These are phyloP conservation scores for Linderniella brevidens DNA, from an alignment of 257 asterid genomes.

Conservation along the genomic window DNA sequence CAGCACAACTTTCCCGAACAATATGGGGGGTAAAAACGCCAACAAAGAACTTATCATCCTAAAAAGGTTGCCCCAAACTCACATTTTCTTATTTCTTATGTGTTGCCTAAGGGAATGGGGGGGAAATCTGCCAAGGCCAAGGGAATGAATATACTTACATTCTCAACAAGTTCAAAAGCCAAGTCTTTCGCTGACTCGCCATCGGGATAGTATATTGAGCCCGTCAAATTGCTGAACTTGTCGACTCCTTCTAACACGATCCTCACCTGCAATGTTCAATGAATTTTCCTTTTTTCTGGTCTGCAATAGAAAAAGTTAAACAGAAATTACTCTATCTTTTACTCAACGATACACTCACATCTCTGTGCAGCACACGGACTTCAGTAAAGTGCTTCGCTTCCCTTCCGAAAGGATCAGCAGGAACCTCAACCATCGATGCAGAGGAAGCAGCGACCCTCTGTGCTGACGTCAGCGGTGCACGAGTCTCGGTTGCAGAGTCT, in stretches of 20 bases:
- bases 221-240: constrained; percentile 74
- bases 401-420: constrained; percentile 78
- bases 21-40: not conserved
- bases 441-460: constrained; percentile 73
- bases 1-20: not conserved
- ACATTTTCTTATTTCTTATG: too few relatives aligned
- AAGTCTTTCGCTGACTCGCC: constrained; percentile 85
- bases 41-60: too few relatives aligned
- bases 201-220: constrained; percentile 77
- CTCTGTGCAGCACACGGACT: constrained; percentile 81
- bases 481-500: constrained; percentile 36
- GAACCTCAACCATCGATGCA: constrained; percentile 41
- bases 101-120: too few relatives aligned
- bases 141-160: constrained; percentile 25
- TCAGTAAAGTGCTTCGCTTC: constrained; percentile 98
- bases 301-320: not conserved
- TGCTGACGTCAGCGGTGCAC: constrained; percentile 73
- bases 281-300: not conserved
- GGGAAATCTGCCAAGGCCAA: not conserved
- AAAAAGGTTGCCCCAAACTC: too few relatives aligned
- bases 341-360: constrained; percentile 28
- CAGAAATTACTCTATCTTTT: not conserved
- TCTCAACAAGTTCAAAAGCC: constrained; percentile 82
- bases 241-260: constrained; percentile 94
- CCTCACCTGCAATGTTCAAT: constrained; percentile 45